A percentile compares a stretch with the other conserved stretches of the same genome.
These are phyloP conservation scores for Trichoderma arundinaceum DNA, from an alignment of 2,329 filamentous ascomycete genomes.

Conservation along the genomic window DNA sequence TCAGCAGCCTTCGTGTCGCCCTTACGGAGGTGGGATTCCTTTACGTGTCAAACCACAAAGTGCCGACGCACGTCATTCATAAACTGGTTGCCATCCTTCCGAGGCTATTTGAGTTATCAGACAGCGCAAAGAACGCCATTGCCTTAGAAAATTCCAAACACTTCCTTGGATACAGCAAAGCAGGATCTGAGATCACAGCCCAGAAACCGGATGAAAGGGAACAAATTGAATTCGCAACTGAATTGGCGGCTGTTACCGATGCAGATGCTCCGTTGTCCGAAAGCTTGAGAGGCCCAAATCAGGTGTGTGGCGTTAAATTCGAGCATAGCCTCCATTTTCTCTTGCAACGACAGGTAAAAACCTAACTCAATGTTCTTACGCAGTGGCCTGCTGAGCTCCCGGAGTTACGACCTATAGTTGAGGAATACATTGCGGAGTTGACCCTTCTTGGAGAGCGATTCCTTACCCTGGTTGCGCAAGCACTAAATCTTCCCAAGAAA, in stretches of 20 bases:
- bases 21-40: constrained; percentile 60
- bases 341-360: not conserved
- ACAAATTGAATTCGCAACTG: constrained; percentile 66
- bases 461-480: constrained; percentile 61
- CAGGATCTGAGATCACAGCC: constrained; percentile 61
- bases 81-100: constrained; percentile 51
- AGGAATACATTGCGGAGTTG: constrained; percentile 58
- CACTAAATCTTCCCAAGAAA: constrained; percentile 55
- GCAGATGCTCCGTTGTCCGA: constrained; percentile 49
- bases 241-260: constrained; percentile 48
- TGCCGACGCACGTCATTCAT: constrained; percentile 45
- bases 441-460: constrained; percentile 59
- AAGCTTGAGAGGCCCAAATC: constrained; percentile 55
- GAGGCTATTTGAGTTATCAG: constrained; percentile 50
- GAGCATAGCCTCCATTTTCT: not conserved
- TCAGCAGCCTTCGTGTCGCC: constrained; percentile 52
- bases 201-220: constrained; percentile 59
- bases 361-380: not conserved
- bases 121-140: constrained; percentile 47
- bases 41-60: constrained; percentile 57
- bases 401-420: constrained; percentile 46
- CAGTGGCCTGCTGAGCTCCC: constrained; percentile 52
- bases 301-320: constrained; percentile 42
- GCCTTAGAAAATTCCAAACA: constrained; percentile 61
- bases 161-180: constrained; percentile 64